Conservation (phyloP, 1,284 basidiomycete species). For the Calocybe gambosa region DNA sequence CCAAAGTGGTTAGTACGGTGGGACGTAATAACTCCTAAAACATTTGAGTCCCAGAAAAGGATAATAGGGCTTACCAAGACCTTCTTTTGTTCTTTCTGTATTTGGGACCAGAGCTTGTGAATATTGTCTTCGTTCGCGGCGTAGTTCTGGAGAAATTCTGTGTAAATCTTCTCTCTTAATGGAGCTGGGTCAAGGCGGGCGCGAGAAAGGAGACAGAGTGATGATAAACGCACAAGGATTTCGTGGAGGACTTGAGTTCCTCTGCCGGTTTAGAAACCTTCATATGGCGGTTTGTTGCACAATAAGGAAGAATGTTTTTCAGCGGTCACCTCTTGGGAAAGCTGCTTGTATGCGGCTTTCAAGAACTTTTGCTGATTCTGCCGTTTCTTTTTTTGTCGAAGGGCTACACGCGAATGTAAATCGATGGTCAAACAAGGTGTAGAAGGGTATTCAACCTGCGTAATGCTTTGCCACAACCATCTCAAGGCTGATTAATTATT, state of each 20-base stretch:
- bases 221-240: constrained; percentile 2
- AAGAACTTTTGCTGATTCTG: constrained; percentile 19
- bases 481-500: constrained; percentile 12
- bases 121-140: constrained; percentile 21
- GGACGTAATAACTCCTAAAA: not conserved
- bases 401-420: constrained; percentile 8
- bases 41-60: not conserved
- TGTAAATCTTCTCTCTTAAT: constrained; percentile 18
- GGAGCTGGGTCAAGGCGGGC: not conserved
- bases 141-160: constrained; percentile 19
- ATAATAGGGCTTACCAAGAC: constrained; percentile 14
- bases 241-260: constrained; percentile 9
- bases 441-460: constrained; percentile 9
- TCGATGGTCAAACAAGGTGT: not conserved
- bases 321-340: constrained; percentile 17
- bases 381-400: constrained; percentile 17
- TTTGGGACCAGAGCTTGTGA: constrained; percentile 20
- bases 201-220: not conserved
- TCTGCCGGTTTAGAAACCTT: constrained; percentile 15
- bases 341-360: constrained; percentile 17
- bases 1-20: not conserved
- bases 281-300: not conserved
- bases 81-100: constrained; percentile 18
- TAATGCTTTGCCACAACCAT: constrained; percentile 15
- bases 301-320: not conserved